phyloP scores from a whole-genome alignment of 2,329 filamentous ascomycete genomes.

The Pseudogymnoascus sp. region DNA sequence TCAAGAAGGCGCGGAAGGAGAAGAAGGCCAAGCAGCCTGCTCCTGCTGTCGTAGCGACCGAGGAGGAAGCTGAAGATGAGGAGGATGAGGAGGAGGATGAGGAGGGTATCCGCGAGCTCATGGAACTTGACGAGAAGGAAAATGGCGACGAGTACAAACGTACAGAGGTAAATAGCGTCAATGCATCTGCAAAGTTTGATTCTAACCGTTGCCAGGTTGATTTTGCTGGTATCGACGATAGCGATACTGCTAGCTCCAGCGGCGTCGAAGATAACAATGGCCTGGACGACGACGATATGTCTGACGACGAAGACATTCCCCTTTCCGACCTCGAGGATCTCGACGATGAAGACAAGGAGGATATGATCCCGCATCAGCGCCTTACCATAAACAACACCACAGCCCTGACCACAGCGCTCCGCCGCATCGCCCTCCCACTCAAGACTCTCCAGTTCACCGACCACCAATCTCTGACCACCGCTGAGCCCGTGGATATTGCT shows the following conservation, averaged over 20 bases:
- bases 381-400: conserved; percentile 96
- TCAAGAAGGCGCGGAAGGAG: conserved; percentile 32
- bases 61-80: conserved; percentile 37
- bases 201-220: conserved; percentile 37
- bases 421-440: conserved; percentile 68
- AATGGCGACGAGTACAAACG: conserved; percentile 34
- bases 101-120: conserved; percentile 19
- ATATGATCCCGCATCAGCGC: conserved; percentile 82
- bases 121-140: conserved; percentile 29
- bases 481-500: conserved; percentile 62
- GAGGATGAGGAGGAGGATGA: conserved; percentile 29
- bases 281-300: conserved; percentile 43
- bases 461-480: conserved; percentile 69
- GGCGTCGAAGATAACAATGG: conserved; percentile 44
- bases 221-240: conserved; percentile 50
- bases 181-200: conserved; percentile 7
- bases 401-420: conserved; percentile 72
- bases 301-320: conserved; percentile 79
- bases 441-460: conserved; percentile 69
- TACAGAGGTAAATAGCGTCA: conserved; percentile 29
- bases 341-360: conserved; percentile 73
- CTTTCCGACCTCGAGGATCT: conserved; percentile 78
- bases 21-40: conserved; percentile 19
- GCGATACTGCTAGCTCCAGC: conserved; percentile 55
- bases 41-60: conserved; percentile 33